phyloP scores from a whole-genome alignment of 2,329 filamentous ascomycete species.

The Colletotrichum lini region DNA sequence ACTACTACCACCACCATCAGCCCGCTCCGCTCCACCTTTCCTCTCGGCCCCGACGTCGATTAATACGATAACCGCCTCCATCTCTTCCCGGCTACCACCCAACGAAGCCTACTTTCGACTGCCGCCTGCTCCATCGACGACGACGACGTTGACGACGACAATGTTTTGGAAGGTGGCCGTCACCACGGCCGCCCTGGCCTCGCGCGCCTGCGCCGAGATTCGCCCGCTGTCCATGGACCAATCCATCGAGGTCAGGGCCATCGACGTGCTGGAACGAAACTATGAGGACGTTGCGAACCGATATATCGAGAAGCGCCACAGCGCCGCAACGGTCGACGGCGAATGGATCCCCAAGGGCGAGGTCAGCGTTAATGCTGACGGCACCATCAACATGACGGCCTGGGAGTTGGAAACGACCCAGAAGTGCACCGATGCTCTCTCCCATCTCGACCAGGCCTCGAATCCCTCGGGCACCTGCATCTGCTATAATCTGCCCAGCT shows the following conservation, averaged over 20 bases:
- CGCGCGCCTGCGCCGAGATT: conserved; percentile 41
- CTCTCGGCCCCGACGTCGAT: conserved; percentile 36
- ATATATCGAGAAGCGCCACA: conserved; percentile 45
- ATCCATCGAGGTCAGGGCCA: conserved; percentile 48
- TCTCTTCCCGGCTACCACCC: conserved; percentile 2
- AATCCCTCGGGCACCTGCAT: conserved; percentile 84
- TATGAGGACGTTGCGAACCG: conserved; percentile 42
- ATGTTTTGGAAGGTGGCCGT: conserved; percentile 43
- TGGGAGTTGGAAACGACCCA: conserved; percentile 68
- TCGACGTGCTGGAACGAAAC: conserved; percentile 41
- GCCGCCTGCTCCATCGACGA: neutral
- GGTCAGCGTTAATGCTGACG: conserved; percentile 57
- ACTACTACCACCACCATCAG: conserved; percentile 13
- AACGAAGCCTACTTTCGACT: conserved; percentile 7
- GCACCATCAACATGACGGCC: conserved; percentile 65
- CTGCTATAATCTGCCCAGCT: conserved; percentile 85
- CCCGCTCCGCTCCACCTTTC: conserved; percentile 26
- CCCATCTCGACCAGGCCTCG: conserved; percentile 68
- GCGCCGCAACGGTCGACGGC: conserved; percentile 16
- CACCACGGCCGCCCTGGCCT: conserved; percentile 37
- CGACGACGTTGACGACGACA: conserved; percentile 6
- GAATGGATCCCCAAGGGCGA: conserved; percentile 33
- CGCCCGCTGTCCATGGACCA: conserved; percentile 44
- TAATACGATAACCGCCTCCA: conserved; percentile 30
- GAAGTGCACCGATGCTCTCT: conserved; percentile 73